These are phyloP conservation scores for Alternaria burnsii DNA, from an alignment of 2,329 filamentous ascomycete species.

Conservation along the genomic window DNA sequence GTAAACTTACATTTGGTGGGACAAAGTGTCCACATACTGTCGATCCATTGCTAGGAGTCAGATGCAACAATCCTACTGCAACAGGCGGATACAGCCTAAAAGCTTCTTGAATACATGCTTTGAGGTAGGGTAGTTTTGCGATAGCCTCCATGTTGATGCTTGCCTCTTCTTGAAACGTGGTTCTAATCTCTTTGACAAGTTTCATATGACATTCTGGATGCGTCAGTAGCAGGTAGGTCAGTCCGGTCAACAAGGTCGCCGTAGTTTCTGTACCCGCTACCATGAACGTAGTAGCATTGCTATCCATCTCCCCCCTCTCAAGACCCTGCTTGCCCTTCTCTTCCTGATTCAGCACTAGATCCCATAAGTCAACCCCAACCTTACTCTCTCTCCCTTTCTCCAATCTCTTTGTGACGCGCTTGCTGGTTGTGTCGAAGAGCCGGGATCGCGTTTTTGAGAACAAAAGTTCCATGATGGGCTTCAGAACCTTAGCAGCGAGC, in stretches of 20 bases:
- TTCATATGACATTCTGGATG: slow-evolving; percentile 18
- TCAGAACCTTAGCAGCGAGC: not conserved
- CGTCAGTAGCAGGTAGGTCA: slow-evolving; percentile 43
- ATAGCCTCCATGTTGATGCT: slow-evolving; percentile 37
- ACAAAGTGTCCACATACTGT: not conserved
- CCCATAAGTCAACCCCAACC: not conserved
- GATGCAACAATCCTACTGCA: slow-evolving; percentile 36
- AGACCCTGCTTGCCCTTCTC: slow-evolving; percentile 17
- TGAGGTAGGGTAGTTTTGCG: slow-evolving; percentile 42
- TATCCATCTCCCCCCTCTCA: not conserved
- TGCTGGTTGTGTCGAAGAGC: not conserved
- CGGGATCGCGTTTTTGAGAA: not conserved
- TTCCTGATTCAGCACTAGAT: slow-evolving; percentile 46
- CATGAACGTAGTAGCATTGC: slow-evolving; percentile 36
- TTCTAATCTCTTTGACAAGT: slow-evolving; percentile 22
- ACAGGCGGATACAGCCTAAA: slow-evolving; percentile 48
- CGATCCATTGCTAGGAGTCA: not conserved
- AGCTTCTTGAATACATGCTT: slow-evolving; percentile 44
- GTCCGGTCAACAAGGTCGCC: slow-evolving; percentile 45
- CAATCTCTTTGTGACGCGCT: not conserved
- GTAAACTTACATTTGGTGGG: not conserved
- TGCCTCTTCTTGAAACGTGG: slow-evolving; percentile 18
- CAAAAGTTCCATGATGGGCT: not conserved
- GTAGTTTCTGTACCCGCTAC: slow-evolving; percentile 40
- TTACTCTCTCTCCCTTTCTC: not conserved